A percentile compares a stretch with the other conserved stretches of the same genome.
Conservation (phyloP, 257 asterid genomes). For the Penstemon eatonii region DNA sequence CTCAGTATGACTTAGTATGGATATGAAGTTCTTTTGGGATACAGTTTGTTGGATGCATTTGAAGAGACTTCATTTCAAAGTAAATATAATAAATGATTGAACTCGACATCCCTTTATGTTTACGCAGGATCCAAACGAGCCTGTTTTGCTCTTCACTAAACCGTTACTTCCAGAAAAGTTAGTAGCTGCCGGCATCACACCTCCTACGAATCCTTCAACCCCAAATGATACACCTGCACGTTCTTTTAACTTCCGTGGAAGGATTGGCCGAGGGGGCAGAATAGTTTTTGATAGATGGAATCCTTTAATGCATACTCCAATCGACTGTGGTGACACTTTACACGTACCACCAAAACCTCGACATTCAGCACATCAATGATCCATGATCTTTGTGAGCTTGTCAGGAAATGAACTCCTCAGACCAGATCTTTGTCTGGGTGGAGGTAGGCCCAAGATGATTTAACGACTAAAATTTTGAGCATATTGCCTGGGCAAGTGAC, state of each 20-base stretch:
- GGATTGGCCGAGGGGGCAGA: slow-evolving; percentile 95
- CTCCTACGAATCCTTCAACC: slow-evolving; percentile 64
- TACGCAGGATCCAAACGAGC: slow-evolving; percentile 80
- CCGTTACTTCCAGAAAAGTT: slow-evolving; percentile 84
- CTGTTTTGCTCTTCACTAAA: slow-evolving; percentile 72
- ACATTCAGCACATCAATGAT: slow-evolving; percentile 47
- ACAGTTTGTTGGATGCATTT: neutral
- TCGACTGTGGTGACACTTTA: slow-evolving; percentile 54
- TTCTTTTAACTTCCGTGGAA: slow-evolving; percentile 54
- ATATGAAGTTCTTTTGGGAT: slow-evolving; percentile 4
- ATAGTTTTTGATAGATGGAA: slow-evolving; percentile 87
- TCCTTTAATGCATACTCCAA: slow-evolving; percentile 67
- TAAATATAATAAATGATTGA: neutral
- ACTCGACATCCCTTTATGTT: slow-evolving; percentile 15
- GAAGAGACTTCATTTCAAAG: neutral
- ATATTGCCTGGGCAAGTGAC: neutral
- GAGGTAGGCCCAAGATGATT: slow-evolving; percentile 1
- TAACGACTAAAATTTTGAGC: neutral
- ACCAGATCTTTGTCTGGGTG: slow-evolving; percentile 1
- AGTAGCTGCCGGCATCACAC: slow-evolving; percentile 80
- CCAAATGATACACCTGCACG: slow-evolving; percentile 46
- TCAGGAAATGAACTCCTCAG: neutral
- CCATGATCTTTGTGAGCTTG: slow-evolving; percentile 12
- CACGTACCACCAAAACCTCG: slow-evolving; percentile 67
- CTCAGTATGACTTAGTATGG: slow-evolving; percentile 2